phyloP scores from a whole-genome alignment of 108 stramenopile genomes.

The Ochromonas danica region DNA sequence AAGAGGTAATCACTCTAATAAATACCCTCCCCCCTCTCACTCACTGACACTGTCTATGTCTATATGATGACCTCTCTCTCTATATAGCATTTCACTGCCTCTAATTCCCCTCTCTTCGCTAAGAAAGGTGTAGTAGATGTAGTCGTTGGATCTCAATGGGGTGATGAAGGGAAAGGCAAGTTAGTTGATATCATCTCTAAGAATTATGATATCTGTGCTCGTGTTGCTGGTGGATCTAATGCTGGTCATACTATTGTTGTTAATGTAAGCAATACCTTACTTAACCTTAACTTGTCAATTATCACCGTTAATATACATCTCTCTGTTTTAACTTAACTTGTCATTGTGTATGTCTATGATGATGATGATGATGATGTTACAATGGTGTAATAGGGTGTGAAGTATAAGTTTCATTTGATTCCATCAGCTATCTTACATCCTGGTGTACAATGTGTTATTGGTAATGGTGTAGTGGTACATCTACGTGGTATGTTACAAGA shows the following conservation, averaged over 20 bases:
- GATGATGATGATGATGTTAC: neutral
- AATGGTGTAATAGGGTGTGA: constrained; percentile 53
- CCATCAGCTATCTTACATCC: constrained; percentile 92
- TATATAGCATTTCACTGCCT: too few species aligned
- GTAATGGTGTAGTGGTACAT: constrained; percentile 96
- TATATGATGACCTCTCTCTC: too few species aligned
- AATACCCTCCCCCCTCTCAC: too few species aligned
- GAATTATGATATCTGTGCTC: constrained; percentile 90
- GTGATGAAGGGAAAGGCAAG: constrained; percentile 99
- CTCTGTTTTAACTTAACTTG: neutral
- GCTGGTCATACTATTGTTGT: constrained; percentile 96
- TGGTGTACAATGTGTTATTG: constrained; percentile 81
- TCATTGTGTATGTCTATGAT: too few species aligned
- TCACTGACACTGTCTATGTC: too few species aligned
- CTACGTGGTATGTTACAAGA: constrained; percentile 88
- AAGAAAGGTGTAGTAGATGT: too few species aligned
- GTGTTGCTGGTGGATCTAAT: constrained; percentile 87
- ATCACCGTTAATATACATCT: neutral
- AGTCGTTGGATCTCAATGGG: constrained; percentile 94
- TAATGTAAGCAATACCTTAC: constrained; percentile 47
- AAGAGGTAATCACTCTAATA: too few species aligned
- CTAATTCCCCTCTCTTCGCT: too few species aligned
- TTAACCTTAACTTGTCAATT: neutral
- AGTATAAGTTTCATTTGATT: constrained; percentile 98
- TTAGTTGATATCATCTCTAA: constrained; percentile 79